Conservation (phyloP, 2,329 filamentous ascomycete genomes). For the Herpotrichia juniperi region DNA sequence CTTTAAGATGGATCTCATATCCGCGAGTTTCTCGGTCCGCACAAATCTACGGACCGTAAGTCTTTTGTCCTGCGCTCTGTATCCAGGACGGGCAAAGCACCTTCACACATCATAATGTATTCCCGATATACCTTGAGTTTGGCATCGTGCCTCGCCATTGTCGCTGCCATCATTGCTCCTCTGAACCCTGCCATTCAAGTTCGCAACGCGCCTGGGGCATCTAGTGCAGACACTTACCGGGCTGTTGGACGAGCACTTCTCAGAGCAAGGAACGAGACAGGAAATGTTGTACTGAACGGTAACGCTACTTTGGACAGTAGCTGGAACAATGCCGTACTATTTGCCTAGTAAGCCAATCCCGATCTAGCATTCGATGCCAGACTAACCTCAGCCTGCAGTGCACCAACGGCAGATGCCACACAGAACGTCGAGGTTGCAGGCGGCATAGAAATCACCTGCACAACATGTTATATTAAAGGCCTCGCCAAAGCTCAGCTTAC, state of each 20-base stretch:
- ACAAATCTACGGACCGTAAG: neutral
- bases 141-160: conserved; percentile 11
- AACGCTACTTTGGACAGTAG: conserved; percentile 44
- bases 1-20: neutral
- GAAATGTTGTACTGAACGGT: conserved; percentile 21
- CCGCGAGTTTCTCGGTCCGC: neutral
- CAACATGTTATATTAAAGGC: conserved; percentile 59
- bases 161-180: conserved; percentile 1
- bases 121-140: neutral
- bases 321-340: conserved; percentile 49
- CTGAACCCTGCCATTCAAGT: conserved; percentile 11
- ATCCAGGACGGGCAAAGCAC: no score
- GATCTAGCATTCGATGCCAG: neutral
- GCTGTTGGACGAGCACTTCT: conserved; percentile 19
- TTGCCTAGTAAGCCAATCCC: conserved; percentile 35
- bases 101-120: neutral
- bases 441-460: conserved; percentile 53
- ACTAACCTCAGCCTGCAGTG: conserved; percentile 9
- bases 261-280: conserved; percentile 10
- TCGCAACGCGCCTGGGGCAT: conserved; percentile 20
- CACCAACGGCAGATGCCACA: conserved; percentile 6
- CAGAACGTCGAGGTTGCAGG: conserved; percentile 19
- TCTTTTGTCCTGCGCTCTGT: neutral
- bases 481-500: conserved; percentile 51
- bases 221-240: conserved; percentile 17